Conservation (phyloP, 345 rosid species). For the Erodium maritimum region DNA sequence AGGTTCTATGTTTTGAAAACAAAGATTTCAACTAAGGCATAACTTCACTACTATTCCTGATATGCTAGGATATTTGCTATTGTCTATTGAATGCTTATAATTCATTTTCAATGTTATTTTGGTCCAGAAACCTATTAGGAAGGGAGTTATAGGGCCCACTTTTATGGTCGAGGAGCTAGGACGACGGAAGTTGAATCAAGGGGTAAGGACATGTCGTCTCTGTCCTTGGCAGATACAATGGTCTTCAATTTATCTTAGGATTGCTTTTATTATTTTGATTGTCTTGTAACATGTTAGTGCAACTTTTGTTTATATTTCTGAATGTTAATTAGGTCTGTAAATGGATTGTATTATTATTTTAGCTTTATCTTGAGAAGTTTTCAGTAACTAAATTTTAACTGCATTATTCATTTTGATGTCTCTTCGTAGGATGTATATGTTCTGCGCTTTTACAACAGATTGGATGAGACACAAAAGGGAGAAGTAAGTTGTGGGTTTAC, state of each 20-base stretch:
- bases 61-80: background rate
- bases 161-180: slow-evolving; percentile 81
- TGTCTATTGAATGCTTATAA: background rate
- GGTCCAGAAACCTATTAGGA: slow-evolving; percentile 68
- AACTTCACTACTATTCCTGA: background rate
- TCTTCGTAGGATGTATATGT: slow-evolving; percentile 63
- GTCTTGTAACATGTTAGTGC: background rate
- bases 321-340: background rate
- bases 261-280: too few relatives aligned
- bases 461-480: slow-evolving; percentile 83
- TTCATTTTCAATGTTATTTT: slow-evolving; percentile 7
- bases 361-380: background rate
- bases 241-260: background rate
- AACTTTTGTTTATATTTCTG: background rate
- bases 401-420: slow-evolving; percentile 1
- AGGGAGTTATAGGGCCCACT: slow-evolving; percentile 67
- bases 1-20: too few relatives aligned
- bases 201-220: slow-evolving; percentile 30
- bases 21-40: background rate
- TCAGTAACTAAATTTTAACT: background rate
- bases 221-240: background rate
- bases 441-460: slow-evolving; percentile 55
- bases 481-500: slow-evolving; percentile 49
- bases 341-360: background rate
- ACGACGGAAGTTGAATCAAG: slow-evolving; percentile 45